Percentiles rank a stretch among this genome's conserved stretches.
These are phyloP conservation scores for Ligustrum vulgare DNA, from an alignment of 257 asterid species.

Conservation along the genomic window DNA sequence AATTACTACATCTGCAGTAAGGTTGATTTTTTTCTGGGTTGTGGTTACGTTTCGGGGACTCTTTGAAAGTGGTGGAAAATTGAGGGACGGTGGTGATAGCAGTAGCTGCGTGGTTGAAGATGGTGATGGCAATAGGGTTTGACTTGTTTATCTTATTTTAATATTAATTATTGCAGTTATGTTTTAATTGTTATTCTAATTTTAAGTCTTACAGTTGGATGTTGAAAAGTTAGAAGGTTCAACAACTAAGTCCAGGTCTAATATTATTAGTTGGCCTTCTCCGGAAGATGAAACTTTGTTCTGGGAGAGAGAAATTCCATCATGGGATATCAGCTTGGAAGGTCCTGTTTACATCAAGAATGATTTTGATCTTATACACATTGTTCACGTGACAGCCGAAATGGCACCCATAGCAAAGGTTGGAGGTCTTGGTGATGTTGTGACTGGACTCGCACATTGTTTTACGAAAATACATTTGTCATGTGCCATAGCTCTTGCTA, in stretches of 20 bases:
- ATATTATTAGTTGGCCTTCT: conserved; percentile 67
- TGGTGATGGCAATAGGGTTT: too few species aligned
- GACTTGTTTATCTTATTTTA: neutral
- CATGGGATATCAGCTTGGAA: conserved; percentile 47
- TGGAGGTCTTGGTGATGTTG: conserved; percentile 91
- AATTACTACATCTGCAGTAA: too few species aligned
- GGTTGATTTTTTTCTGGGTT: too few species aligned
- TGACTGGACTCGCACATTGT: conserved; percentile 72
- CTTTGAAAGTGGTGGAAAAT: too few species aligned
- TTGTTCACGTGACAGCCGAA: conserved; percentile 81
- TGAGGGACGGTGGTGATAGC: too few species aligned
- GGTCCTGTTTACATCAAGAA: conserved; percentile 36
- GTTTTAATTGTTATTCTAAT: conserved; percentile 2
- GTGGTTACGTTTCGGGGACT: too few species aligned
- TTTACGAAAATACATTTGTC: neutral
- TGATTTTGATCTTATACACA: conserved; percentile 66
- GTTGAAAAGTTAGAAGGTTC: conserved; percentile 33
- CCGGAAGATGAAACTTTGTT: conserved; percentile 69
- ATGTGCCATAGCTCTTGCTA: neutral
- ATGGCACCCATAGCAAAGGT: conserved; percentile 91
- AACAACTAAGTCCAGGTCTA: conserved; percentile 31
- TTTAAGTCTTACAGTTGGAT: conserved; percentile 42
- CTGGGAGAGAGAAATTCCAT: conserved; percentile 71
- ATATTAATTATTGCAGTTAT: conserved; percentile 13
- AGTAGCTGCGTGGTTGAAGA: too few species aligned